Percentiles rank a stretch among this genome's conserved stretches.
Evolutionary conservation across 129 eudicot genomes (phyloP).

Genomic region (Silybum marianum): DNA sequence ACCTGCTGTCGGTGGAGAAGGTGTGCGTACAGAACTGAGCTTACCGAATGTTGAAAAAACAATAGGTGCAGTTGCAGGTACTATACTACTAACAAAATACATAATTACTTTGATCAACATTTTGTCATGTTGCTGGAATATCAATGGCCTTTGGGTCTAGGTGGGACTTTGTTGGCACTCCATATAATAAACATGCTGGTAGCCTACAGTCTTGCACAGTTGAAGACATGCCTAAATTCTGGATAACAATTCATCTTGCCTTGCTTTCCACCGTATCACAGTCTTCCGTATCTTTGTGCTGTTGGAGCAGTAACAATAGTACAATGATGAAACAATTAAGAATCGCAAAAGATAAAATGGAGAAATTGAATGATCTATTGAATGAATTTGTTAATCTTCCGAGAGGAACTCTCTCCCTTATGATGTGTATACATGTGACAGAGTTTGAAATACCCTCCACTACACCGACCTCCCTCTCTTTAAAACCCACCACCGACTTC

Average conservation of each 20-base stretch:
- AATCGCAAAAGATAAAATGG: too few species aligned
- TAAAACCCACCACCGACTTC: background rate
- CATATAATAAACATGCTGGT: background rate
- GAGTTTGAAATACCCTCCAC: background rate
- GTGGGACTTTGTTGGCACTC: background rate
- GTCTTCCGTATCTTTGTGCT: background rate
- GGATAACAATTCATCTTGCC: background rate
- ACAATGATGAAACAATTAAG: background rate
- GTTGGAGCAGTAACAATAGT: background rate
- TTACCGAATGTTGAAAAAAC: constrained; percentile 89
- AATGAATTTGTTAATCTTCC: too few species aligned
- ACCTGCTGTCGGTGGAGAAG: constrained; percentile 99
- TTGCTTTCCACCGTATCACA: background rate
- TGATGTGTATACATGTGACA: background rate
- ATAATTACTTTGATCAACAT: background rate
- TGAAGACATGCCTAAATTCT: background rate
- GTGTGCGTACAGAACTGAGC: constrained; percentile 92
- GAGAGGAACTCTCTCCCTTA: too few species aligned
- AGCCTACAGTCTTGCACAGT: background rate
- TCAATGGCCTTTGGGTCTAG: background rate
- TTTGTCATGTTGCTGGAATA: constrained; percentile 10
- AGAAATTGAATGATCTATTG: too few species aligned
- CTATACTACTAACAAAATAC: constrained; percentile 3
- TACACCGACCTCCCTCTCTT: background rate
- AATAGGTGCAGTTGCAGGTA: constrained; percentile 94